phyloP scores from a whole-genome alignment of 2,329 filamentous ascomycete species.

The Scedosporium dehoogii region DNA sequence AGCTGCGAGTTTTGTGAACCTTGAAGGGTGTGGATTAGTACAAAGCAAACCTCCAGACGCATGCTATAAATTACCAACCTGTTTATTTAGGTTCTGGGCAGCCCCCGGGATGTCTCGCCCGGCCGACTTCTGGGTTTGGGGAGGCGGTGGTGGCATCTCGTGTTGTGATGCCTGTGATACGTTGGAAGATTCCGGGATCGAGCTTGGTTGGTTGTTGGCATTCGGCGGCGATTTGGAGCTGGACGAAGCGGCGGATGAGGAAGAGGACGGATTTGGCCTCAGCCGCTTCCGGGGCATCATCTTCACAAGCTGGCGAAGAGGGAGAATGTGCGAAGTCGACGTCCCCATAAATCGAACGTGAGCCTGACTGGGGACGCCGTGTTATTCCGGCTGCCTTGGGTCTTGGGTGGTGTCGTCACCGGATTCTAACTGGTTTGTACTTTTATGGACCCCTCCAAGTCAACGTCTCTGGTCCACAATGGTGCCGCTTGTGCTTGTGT shows the following conservation, averaged over 20 bases:
- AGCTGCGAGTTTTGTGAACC: conserved; percentile 45
- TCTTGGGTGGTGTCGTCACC: not conserved
- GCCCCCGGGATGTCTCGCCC: not conserved
- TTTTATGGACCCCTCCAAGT: not conserved
- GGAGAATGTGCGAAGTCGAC: not conserved
- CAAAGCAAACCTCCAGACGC: not conserved
- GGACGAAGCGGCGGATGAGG: not conserved
- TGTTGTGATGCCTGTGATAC: not conserved
- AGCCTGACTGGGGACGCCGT: not conserved
- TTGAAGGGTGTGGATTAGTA: conserved; percentile 15
- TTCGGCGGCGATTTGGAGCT: not conserved
- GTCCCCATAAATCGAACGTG: not conserved
- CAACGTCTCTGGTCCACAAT: not conserved
- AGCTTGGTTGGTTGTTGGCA: not conserved
- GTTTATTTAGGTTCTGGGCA: not conserved
- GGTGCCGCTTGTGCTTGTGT: not conserved
- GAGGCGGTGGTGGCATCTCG: conserved; percentile 3
- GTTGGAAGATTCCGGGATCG: not conserved
- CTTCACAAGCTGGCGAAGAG: not conserved
- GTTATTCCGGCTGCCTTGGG: conserved; percentile 2
- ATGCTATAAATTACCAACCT: not conserved
- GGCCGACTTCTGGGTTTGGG: not conserved
- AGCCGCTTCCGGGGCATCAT: conserved; percentile 5
- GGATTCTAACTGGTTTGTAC: not conserved
- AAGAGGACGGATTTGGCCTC: conserved; percentile 1